Evolutionary conservation across 257 asterid species (phyloP), one percentile per base, ranked within the genome.

Genomic region (Plectranthus barbatus): DNA sequence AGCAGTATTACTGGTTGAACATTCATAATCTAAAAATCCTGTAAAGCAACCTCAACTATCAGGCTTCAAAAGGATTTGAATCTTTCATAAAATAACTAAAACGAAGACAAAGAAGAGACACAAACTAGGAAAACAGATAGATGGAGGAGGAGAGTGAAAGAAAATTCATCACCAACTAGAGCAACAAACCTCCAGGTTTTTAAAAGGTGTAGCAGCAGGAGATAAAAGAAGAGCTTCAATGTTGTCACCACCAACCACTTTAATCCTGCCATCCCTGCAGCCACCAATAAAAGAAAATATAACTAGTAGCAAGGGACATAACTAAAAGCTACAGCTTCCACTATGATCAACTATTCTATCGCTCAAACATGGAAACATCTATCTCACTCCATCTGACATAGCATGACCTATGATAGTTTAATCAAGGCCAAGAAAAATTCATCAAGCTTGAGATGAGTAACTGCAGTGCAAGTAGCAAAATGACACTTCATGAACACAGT

Each of bases 251-350:
- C 97, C 92, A 47, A 90, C 55, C 57, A 93, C 88, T 79, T 93
- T 93, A 74, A 93, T 93, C 84, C 90, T 83, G 52, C 97, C 97
- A 84, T 93, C 99, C 77, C 99, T 89, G 80, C 68, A 63, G 67
- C 67, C 73, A 74, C 71, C 45, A 56, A 71, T 17, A 61, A 55
- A 53, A 36, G 12, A 37, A 15, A 42, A 13, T 14, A 49, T 73
- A 44, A 73, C 54, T 17, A 51, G 36, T 10, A 53, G 26, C 26
- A 60, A 40, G 40, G 10, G n/a, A 29, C 24, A 58, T 10, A n/a
- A 26, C 41, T 51, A 60, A 70, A 20, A 66, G 18, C 53, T 53
- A 31, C 13, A 14, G 3, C n/a, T 3, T 46, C 59, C 8, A 14
- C 45, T 56, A 47, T 54, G 21, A 68, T 36, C 50, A 46, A 23